These are phyloP conservation scores for Boletellus deceptivus DNA, from an alignment of 1,284 basidiomycete species.

Conservation along the genomic window DNA sequence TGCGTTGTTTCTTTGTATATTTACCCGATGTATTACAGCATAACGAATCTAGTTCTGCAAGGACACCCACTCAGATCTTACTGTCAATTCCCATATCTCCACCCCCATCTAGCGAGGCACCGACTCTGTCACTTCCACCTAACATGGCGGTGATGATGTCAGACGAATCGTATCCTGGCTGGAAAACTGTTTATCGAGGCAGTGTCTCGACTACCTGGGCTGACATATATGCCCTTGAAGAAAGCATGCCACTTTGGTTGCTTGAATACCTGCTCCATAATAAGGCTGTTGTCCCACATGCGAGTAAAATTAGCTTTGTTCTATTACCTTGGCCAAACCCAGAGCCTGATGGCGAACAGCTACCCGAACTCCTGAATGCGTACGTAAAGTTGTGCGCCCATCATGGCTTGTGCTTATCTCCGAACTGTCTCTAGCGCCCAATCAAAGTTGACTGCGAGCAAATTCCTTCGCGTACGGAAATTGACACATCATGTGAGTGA, in stretches of 20 bases:
- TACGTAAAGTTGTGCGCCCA: slow-evolving; percentile 2
- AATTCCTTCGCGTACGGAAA: slow-evolving; percentile 83
- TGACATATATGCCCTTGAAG: slow-evolving; percentile 73
- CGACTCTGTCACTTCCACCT: slow-evolving; percentile 60
- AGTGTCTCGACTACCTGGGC: slow-evolving; percentile 59
- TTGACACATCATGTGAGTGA: slow-evolving; percentile 74
- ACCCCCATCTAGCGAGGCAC: slow-evolving; percentile 71
- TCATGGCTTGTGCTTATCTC: slow-evolving; percentile 12
- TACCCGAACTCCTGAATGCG: slow-evolving; percentile 72
- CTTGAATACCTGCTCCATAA: slow-evolving; percentile 82
- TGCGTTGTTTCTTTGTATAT: not conserved
- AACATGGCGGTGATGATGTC: slow-evolving; percentile 77
- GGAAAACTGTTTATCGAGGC: slow-evolving; percentile 78
- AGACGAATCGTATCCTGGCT: slow-evolving; percentile 80
- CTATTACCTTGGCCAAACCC: slow-evolving; percentile 73
- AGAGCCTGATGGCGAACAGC: slow-evolving; percentile 50
- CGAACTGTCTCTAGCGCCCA: slow-evolving; percentile 50
- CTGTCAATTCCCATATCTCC: slow-evolving; percentile 70
- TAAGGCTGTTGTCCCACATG: slow-evolving; percentile 48
- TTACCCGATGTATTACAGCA: slow-evolving; percentile 20
- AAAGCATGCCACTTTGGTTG: slow-evolving; percentile 83
- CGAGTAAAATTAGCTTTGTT: slow-evolving; percentile 84
- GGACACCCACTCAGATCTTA: slow-evolving; percentile 61
- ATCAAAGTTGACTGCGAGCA: slow-evolving; percentile 84
- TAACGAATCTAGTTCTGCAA: slow-evolving; percentile 28